Base-by-base conservation (phyloP, 2,329 filamentous ascomycete genomes). In the Trichoderma polysporum region DNA sequence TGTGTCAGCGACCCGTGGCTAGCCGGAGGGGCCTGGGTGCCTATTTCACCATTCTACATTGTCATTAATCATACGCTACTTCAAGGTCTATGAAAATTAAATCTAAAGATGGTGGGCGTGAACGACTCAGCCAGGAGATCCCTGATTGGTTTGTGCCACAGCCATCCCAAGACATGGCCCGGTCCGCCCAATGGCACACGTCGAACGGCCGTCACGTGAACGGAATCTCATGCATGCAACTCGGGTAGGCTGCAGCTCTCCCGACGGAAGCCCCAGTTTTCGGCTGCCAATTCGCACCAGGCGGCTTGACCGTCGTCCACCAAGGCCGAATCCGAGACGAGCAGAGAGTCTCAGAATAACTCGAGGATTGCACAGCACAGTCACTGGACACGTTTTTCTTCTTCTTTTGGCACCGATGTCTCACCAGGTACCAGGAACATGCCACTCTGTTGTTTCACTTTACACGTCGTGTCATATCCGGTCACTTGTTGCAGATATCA, bases 161-260 rank as follows among this genome's bases (percentile, higher is more conserved):
- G 50, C 60, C 60, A 58, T 63, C 54, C 54, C 62, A 68, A 73
- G 69, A 70, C 70, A 77, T 75, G 75, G 76, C 71, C 72, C 77
- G 76, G 72, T 76, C 77, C 77, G 77, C 77, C 74, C 70, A 77
- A 78, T 78, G 75, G 76, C 76, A 75, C 76, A 74, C 77, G 76
- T 77, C 70, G 63, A 71, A 59, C 29, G 25, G 37, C 17, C 57
- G 22, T 79, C 77, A 79, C 77, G 76, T 79, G 77, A 79, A 68
- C 33, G 29, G 31, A 31, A 49, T 29, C 71, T 74, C 72, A 79
- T 79, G 73, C 76, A 73, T 75, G 74, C 71, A 73, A 72, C 27
- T 66, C 71, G 71, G 74, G 70, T 72, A 74, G 73, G 57, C 70
- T 77, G 75, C 76, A 77, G 74, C 69, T 73, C 68, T 77, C 75